phyloP scores from a whole-genome alignment of 306 rosid genomes.

The Lupinus albus region DNA sequence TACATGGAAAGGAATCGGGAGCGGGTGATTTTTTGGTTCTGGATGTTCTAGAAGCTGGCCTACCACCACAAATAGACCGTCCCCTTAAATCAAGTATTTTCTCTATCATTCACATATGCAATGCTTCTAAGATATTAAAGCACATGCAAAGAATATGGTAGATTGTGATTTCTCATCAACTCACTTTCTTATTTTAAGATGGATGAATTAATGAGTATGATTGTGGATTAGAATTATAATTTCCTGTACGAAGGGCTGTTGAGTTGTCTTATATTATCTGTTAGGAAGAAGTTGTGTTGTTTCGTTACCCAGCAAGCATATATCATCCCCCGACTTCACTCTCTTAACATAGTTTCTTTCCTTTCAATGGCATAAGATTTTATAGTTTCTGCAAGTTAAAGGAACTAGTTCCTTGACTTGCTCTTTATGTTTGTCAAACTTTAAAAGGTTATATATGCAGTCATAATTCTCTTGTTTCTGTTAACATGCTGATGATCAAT shows the following conservation, averaged over 20 bases:
- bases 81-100: constrained; percentile 70
- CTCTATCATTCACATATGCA: constrained; percentile 33
- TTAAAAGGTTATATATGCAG: constrained; percentile 19
- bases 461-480: constrained; percentile 10
- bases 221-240: constrained; percentile 28
- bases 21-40: constrained; percentile 77
- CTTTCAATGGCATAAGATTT: neutral
- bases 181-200: neutral
- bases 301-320: neutral
- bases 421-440: constrained; percentile 32
- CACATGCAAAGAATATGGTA: neutral
- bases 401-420: constrained; percentile 29
- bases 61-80: constrained; percentile 79
- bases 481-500: constrained; percentile 24
- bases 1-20: constrained; percentile 75
- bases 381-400: neutral
- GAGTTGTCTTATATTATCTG: constrained; percentile 14
- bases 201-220: constrained; percentile 19
- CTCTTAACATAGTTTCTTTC: constrained; percentile 1
- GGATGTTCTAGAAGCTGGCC: constrained; percentile 90
- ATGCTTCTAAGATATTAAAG: constrained; percentile 33
- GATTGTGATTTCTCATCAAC: neutral
- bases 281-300: constrained; percentile 22
- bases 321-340: constrained; percentile 6
- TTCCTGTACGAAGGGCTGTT: constrained; percentile 27